These are phyloP conservation scores for Phytophthora nicotianae DNA, from an alignment of 352 stramenopile species.

Conservation along the genomic window DNA sequence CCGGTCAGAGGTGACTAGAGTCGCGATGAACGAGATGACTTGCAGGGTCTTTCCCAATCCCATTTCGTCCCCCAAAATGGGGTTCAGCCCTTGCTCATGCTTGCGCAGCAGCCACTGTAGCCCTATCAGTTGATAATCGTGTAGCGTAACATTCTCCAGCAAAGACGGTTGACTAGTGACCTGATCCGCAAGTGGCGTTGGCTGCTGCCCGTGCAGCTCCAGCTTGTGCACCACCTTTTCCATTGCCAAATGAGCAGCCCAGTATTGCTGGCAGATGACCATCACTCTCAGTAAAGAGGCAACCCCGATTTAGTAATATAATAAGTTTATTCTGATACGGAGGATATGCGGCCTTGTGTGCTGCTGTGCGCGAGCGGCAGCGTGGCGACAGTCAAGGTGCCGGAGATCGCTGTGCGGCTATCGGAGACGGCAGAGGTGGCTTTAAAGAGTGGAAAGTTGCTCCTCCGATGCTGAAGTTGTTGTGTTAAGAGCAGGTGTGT, in stretches of 20 bases:
- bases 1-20: conserved; percentile 36
- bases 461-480: background rate
- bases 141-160: conserved; percentile 62
- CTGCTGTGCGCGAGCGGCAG: conserved; percentile 84
- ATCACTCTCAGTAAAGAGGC: conserved; percentile 6
- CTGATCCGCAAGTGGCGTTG: conserved; percentile 26
- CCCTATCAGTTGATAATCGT: conserved; percentile 75
- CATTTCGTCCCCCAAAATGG: conserved; percentile 87
- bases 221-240: conserved; percentile 50
- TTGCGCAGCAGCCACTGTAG: conserved; percentile 71
- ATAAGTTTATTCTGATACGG: background rate
- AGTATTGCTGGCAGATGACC: conserved; percentile 9
- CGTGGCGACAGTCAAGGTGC: conserved; percentile 89
- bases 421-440: conserved; percentile 59
- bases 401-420: conserved; percentile 77
- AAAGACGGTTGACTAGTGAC: conserved; percentile 34
- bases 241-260: conserved; percentile 33
- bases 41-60: conserved; percentile 86
- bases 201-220: conserved; percentile 33
- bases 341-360: conserved; percentile 48
- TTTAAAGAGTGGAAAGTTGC: background rate
- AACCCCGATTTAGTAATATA: conserved; percentile 23
- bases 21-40: conserved; percentile 70
- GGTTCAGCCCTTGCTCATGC: conserved; percentile 64
- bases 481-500: conserved; percentile 52